These are phyloP conservation scores for grape (Vitis vinifera) DNA, from an alignment of 164 flowering plant genomes.

Conservation along the genomic window DNA sequence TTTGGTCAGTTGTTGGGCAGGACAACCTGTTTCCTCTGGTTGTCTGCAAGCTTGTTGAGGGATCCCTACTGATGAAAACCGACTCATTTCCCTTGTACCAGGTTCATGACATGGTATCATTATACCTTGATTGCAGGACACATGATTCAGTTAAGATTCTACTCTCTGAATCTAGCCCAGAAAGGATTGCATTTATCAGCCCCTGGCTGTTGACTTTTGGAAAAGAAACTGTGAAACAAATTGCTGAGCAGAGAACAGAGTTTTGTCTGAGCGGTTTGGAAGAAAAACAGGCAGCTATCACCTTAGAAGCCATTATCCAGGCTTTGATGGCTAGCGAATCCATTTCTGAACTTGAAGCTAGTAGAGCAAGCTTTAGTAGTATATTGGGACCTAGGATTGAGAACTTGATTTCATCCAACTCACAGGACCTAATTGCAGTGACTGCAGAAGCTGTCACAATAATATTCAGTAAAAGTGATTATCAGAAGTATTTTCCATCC, in stretches of 20 bases:
- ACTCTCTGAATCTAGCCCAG: conserved; percentile 21
- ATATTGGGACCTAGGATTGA: conserved; percentile 40
- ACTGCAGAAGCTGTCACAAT: conserved; percentile 34
- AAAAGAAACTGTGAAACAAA: conserved; percentile 27
- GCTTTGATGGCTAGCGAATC: conserved; percentile 51
- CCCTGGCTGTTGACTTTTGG: conserved; percentile 54
- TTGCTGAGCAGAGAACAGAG: conserved; percentile 33
- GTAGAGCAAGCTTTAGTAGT: conserved; percentile 38
- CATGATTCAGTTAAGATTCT: conserved; percentile 29
- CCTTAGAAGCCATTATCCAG: conserved; percentile 34
- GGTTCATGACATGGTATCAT: conserved; percentile 51
- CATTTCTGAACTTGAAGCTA: conserved; percentile 45
- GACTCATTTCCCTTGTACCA: conserved; percentile 37
- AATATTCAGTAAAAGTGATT: conserved; percentile 34
- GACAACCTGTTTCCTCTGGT: conserved; percentile 40
- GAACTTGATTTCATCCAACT: conserved; percentile 27
- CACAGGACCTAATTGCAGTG: conserved; percentile 27
- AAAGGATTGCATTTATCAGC: conserved; percentile 28
- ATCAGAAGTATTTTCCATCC: conserved; percentile 25
- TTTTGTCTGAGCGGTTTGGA: conserved; percentile 22
- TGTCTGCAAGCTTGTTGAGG: conserved; percentile 53
- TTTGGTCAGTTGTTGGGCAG: conserved; percentile 41
- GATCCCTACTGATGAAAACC: conserved; percentile 41
- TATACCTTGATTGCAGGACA: conserved; percentile 41
- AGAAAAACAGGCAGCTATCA: conserved; percentile 28